These are phyloP conservation scores for Piper longum DNA, from an alignment of 164 flowering plant species.

Conservation along the genomic window DNA sequence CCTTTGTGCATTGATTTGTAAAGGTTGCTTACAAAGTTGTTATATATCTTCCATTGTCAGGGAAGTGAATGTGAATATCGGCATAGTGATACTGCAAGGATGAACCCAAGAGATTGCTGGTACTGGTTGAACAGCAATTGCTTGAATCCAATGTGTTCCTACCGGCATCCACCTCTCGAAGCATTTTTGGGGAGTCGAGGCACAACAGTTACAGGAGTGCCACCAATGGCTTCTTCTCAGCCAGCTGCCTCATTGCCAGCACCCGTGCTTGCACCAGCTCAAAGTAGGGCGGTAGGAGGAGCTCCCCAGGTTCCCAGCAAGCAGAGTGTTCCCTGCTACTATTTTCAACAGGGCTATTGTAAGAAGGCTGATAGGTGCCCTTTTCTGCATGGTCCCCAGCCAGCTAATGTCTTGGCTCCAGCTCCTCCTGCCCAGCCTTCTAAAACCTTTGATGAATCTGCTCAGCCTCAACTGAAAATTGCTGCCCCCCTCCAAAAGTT, in stretches of 20 bases:
- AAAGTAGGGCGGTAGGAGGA: background rate
- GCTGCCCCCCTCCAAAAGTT: conserved; percentile 24
- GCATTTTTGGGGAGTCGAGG: conserved; percentile 44
- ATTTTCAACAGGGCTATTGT: conserved; percentile 71
- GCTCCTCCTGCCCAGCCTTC: conserved; percentile 8
- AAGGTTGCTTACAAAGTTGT: background rate
- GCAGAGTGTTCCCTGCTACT: conserved; percentile 58
- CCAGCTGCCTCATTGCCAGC: conserved; percentile 10
- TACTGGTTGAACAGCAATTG: conserved; percentile 81
- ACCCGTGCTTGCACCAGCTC: conserved; percentile 7
- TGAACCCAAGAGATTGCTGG: conserved; percentile 88
- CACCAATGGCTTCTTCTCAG: conserved; percentile 23
- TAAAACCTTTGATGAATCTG: conserved; percentile 19
- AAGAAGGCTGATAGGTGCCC: conserved; percentile 77
- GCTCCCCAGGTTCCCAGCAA: conserved; percentile 26
- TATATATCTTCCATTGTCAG: conserved; percentile 16
- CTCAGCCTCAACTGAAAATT: conserved; percentile 20
- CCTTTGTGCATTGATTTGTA: conserved; percentile 11
- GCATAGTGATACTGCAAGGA: conserved; percentile 79
- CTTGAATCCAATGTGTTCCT: conserved; percentile 75
- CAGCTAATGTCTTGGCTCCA: conserved; percentile 20
- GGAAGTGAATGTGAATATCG: conserved; percentile 95
- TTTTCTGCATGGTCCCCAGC: conserved; percentile 36
- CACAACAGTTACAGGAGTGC: conserved; percentile 14
- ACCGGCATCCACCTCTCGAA: conserved; percentile 94